Evolutionary conservation across 176 grass and related monocot species (phyloP).

Genomic region (Oryza nivara): DNA sequence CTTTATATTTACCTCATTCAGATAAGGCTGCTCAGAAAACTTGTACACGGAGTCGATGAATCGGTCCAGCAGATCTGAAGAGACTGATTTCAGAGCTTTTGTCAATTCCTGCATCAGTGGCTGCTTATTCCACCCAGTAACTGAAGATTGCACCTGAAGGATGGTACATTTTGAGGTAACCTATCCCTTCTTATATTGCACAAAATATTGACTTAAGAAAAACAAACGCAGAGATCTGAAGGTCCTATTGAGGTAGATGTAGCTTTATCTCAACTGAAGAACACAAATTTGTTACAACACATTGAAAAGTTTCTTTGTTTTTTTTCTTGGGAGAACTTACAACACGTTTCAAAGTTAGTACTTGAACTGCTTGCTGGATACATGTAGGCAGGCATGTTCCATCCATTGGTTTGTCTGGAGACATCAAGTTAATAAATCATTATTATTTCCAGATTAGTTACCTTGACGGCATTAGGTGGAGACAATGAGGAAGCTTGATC

Average conservation of each 20-base stretch:
- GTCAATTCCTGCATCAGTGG: neutral
- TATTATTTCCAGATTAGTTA: neutral
- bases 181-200: neutral
- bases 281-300: neutral
- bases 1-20: constrained; percentile 33
- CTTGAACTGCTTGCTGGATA: too few species aligned
- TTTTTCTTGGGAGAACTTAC: too few species aligned
- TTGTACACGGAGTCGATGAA: constrained; percentile 22
- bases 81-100: constrained; percentile 1
- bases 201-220: neutral
- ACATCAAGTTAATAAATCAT: too few species aligned
- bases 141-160: neutral
- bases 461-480: constrained; percentile 24
- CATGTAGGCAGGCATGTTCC: too few species aligned
- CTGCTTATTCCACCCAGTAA: constrained; percentile 27
- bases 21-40: constrained; percentile 25
- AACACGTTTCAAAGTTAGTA: too few species aligned
- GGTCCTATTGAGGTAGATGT: neutral
- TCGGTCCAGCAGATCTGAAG: constrained; percentile 19
- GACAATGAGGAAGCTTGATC: neutral
- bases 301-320: too few species aligned
- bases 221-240: neutral
- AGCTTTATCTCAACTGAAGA: neutral
- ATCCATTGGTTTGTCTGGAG: too few species aligned
- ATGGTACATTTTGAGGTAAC: neutral